Evolutionary conservation across 2,329 filamentous ascomycete genomes (phyloP).

Genomic region (Lecanoromycetidae sp.): DNA sequence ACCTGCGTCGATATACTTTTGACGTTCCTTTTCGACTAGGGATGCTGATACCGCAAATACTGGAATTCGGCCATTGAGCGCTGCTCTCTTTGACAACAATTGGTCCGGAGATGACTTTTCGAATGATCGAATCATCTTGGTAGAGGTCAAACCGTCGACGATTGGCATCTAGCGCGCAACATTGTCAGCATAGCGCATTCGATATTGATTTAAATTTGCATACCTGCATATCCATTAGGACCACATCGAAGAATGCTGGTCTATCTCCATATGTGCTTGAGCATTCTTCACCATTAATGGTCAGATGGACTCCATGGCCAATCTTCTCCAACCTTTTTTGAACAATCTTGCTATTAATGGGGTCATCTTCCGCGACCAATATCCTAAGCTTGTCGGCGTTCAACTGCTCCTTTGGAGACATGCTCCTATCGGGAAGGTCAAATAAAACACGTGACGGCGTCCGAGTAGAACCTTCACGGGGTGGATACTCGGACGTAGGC

Average conservation of each 20-base stretch:
- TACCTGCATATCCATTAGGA: constrained; percentile 91
- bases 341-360: constrained; percentile 72
- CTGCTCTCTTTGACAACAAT: constrained; percentile 47
- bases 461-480: background rate
- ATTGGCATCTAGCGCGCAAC: constrained; percentile 65
- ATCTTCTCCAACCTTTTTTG: constrained; percentile 66
- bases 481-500: background rate
- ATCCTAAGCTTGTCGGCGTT: constrained; percentile 44
- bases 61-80: constrained; percentile 54
- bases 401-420: constrained; percentile 13
- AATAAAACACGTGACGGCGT: constrained; percentile 16
- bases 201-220: constrained; percentile 24
- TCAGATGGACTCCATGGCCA: constrained; percentile 59
- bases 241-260: constrained; percentile 55
- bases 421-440: constrained; percentile 14
- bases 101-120: constrained; percentile 45
- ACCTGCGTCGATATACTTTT: constrained; percentile 61
- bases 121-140: constrained; percentile 67
- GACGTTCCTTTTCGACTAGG: constrained; percentile 55
- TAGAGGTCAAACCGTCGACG: constrained; percentile 68
- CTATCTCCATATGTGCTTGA: constrained; percentile 56
- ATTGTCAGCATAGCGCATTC: background rate
- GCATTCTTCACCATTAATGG: constrained; percentile 77
- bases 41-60: constrained; percentile 84
- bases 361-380: constrained; percentile 77